phyloP scores from a whole-genome alignment of 129 eudicot genomes.

The Lactuca saligna region DNA sequence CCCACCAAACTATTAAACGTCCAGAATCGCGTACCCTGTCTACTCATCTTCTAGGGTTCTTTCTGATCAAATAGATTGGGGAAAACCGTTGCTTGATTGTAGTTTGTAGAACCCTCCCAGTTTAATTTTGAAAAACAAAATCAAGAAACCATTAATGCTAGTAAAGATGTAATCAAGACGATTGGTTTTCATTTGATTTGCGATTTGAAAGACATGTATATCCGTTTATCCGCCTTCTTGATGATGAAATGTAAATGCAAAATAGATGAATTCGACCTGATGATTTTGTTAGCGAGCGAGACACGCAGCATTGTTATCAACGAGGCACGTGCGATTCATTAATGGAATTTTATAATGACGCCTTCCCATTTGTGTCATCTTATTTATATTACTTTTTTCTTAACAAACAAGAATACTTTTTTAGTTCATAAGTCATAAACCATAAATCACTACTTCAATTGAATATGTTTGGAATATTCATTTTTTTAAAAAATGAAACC shows the following conservation, averaged over 20 bases:
- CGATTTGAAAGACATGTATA: neutral
- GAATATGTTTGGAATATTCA: neutral
- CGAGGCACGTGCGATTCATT: slow-evolving; percentile 32
- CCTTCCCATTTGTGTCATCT: neutral
- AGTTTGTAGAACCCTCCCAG: neutral
- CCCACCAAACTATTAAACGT: slow-evolving; percentile 62
- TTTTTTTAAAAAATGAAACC: too few relatives aligned
- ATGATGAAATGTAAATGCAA: neutral
- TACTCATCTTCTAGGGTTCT: slow-evolving; percentile 51
- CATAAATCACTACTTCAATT: too few relatives aligned
- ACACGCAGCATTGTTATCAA: slow-evolving; percentile 30
- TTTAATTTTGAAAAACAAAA: neutral
- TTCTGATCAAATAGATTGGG: slow-evolving; percentile 10
- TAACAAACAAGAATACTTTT: neutral
- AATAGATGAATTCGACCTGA: slow-evolving; percentile 14
- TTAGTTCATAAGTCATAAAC: neutral
- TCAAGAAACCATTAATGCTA: slow-evolving; percentile 17
- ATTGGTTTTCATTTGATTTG: slow-evolving; percentile 14
- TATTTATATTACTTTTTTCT: neutral
- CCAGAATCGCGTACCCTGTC: slow-evolving; percentile 60
- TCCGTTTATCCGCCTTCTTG: neutral
- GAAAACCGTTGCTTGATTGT: slow-evolving; percentile 17
- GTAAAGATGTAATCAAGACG: neutral
- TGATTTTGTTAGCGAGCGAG: slow-evolving; percentile 30
- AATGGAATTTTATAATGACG: slow-evolving; percentile 2